Percentiles rank a stretch among this genome's conserved stretches.
phyloP scores from a whole-genome alignment of 495 filamentous ascomycete genomes.

The Achaetomiella virescens region DNA sequence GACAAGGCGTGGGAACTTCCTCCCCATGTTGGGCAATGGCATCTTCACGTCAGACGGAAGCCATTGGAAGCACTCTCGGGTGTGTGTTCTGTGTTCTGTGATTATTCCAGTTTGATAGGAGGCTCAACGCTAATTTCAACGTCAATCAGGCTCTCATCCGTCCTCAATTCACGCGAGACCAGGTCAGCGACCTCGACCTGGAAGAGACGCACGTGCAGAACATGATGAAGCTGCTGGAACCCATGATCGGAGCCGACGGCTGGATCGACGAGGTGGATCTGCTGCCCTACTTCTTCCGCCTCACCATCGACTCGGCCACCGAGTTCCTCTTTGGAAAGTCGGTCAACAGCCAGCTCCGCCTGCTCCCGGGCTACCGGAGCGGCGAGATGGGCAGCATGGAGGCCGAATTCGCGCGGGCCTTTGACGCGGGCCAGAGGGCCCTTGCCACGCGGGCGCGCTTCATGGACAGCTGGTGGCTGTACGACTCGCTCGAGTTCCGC shows the following conservation, averaged over 20 bases:
- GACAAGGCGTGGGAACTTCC: no score
- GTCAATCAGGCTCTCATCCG: slow-evolving; percentile 70
- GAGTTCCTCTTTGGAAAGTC: slow-evolving; percentile 84
- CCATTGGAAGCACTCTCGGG: no score
- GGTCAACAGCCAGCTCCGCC: background rate
- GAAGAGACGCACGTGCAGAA: slow-evolving; percentile 72
- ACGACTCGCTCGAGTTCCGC: no score
- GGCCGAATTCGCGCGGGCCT: slow-evolving; percentile 70
- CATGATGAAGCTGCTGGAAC: no score
- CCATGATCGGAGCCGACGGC: slow-evolving; percentile 52
- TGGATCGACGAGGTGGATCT: slow-evolving; percentile 56
- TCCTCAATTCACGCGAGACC: slow-evolving; percentile 78
- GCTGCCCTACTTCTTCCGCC: slow-evolving; percentile 67
- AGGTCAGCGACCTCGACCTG: slow-evolving; percentile 70
- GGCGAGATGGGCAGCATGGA: no score
- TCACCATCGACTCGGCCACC: slow-evolving; percentile 75
- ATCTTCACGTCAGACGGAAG: slow-evolving; percentile 77
- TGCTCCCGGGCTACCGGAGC: no score
- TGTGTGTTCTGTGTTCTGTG: no score
- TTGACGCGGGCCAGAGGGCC: slow-evolving; percentile 68
- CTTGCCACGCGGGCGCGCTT: no score
- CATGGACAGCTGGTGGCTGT: no score
- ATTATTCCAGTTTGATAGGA: no score
- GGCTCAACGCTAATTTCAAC: no score
- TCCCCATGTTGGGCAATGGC: slow-evolving; percentile 68